phyloP scores from a whole-genome alignment of 1,139 yeast species.

The Suzukiozyma palmioleophila region DNA sequence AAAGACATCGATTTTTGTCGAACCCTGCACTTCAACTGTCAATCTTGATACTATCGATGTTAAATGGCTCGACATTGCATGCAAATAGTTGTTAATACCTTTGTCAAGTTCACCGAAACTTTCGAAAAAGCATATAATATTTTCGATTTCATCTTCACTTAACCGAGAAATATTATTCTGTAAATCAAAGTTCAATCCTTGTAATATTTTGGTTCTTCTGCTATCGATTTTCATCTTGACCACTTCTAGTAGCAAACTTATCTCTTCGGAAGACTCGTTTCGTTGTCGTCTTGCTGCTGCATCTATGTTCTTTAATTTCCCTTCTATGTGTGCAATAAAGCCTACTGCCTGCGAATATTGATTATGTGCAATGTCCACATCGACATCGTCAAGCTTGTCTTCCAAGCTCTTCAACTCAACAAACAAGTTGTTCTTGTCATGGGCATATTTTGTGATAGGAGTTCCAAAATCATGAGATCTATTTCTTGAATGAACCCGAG shows the following conservation, averaged over 20 bases:
- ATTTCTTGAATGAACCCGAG: slow-evolving; percentile 53
- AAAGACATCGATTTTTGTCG: slow-evolving; percentile 42
- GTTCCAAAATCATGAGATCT: slow-evolving; percentile 44
- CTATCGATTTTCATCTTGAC: slow-evolving; percentile 35
- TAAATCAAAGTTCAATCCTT: slow-evolving; percentile 35
- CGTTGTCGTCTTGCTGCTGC: slow-evolving; percentile 9
- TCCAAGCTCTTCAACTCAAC: slow-evolving; percentile 51
- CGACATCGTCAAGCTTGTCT: slow-evolving; percentile 63
- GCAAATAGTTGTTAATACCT: slow-evolving; percentile 35
- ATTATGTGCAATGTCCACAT: slow-evolving; percentile 60
- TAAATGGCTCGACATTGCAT: slow-evolving; percentile 33
- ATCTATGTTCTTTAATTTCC: slow-evolving; percentile 25
- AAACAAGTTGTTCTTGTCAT: slow-evolving; percentile 30
- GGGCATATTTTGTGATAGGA: slow-evolving; percentile 8
- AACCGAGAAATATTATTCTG: slow-evolving; percentile 32
- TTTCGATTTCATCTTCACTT: slow-evolving; percentile 28
- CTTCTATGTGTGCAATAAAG: slow-evolving; percentile 40
- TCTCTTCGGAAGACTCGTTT: slow-evolving; percentile 21
- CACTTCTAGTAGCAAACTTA: slow-evolving; percentile 38
- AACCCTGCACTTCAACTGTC: slow-evolving; percentile 41
- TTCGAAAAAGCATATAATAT: slow-evolving; percentile 32
- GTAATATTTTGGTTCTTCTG: slow-evolving; percentile 35
- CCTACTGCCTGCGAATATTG: slow-evolving; percentile 54
- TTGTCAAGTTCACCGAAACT: slow-evolving; percentile 35
- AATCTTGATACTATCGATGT: slow-evolving; percentile 32